phyloP scores from a whole-genome alignment of 345 rosid genomes.

The Odontarrhena argentea region DNA sequence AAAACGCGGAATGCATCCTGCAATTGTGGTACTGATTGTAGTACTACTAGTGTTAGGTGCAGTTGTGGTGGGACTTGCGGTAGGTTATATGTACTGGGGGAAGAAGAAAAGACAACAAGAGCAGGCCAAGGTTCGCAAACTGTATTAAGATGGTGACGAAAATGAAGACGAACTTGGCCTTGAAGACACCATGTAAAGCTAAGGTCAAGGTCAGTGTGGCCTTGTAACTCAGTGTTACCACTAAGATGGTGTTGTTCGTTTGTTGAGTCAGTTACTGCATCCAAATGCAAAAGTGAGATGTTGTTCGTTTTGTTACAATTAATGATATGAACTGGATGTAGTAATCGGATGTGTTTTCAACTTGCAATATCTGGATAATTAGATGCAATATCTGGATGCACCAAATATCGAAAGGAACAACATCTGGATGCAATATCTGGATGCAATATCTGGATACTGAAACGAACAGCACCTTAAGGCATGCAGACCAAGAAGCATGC shows the following conservation, averaged over 20 bases:
- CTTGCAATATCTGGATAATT: too few species aligned
- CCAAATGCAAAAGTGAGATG: too few species aligned
- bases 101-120: conserved; percentile 81
- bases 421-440: too few species aligned
- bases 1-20: conserved; percentile 47
- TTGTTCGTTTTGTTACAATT: too few species aligned
- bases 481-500: conserved; percentile 33
- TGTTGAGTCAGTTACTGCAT: too few species aligned
- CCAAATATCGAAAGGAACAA: too few species aligned
- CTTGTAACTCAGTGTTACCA: conserved; percentile 7
- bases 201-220: not conserved
- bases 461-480: not conserved
- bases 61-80: conserved; percentile 42
- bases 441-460: too few species aligned
- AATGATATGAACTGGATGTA: too few species aligned
- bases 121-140: conserved; percentile 80
- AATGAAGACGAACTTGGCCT: conserved; percentile 82
- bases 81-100: conserved; percentile 60
- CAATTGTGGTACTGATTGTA: conserved; percentile 49
- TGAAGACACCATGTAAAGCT: conserved; percentile 38
- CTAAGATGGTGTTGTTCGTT: too few species aligned
- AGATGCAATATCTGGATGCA: too few species aligned
- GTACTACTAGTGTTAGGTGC: conserved; percentile 42
- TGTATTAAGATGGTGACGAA: conserved; percentile 90
- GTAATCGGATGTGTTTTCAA: too few species aligned